Evolutionary conservation across 352 stramenopile species (phyloP).

Genomic region (Peronospora belbahrii): DNA sequence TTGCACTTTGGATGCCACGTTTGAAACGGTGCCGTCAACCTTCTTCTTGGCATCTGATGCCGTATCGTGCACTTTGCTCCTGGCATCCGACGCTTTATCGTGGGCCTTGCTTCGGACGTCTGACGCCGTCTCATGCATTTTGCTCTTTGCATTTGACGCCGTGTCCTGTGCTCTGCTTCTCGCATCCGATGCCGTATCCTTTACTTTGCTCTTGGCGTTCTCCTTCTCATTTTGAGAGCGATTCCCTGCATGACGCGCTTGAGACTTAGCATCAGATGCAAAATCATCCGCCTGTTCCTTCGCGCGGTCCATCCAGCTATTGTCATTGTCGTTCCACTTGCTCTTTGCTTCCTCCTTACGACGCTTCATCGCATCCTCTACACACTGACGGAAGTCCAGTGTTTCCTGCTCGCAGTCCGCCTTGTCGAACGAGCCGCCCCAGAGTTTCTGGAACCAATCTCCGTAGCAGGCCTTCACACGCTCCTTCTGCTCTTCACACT

Average conservation of each 20-base stretch:
- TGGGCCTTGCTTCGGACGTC: conserved; percentile 25
- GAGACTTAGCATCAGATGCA: conserved; percentile 22
- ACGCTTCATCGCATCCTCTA: conserved; percentile 50
- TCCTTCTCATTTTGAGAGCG: conserved; percentile 28
- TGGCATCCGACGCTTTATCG: conserved; percentile 14
- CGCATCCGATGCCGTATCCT: conserved; percentile 28
- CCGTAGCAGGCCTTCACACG: conserved; percentile 75
- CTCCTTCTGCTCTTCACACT: conserved; percentile 73
- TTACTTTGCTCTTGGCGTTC: conserved; percentile 17
- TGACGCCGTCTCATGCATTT: conserved; percentile 31
- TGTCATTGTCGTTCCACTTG: conserved; percentile 15
- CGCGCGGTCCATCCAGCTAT: conserved; percentile 52
- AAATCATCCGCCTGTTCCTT: conserved; percentile 30
- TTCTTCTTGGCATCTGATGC: neutral
- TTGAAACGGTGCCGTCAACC: neutral
- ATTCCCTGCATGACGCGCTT: conserved; percentile 20
- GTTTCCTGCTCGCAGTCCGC: conserved; percentile 65
- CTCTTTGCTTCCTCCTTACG: conserved; percentile 23
- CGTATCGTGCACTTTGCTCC: no score
- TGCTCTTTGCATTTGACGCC: conserved; percentile 28
- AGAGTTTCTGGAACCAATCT: conserved; percentile 75
- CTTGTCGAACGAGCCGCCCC: conserved; percentile 52
- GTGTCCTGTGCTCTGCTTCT: conserved; percentile 27
- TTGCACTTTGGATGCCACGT: neutral
- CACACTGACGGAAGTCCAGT: conserved; percentile 62